These are phyloP conservation scores for Bipolaris oryzae DNA, from an alignment of 2,329 filamentous ascomycete species.

Conservation along the genomic window DNA sequence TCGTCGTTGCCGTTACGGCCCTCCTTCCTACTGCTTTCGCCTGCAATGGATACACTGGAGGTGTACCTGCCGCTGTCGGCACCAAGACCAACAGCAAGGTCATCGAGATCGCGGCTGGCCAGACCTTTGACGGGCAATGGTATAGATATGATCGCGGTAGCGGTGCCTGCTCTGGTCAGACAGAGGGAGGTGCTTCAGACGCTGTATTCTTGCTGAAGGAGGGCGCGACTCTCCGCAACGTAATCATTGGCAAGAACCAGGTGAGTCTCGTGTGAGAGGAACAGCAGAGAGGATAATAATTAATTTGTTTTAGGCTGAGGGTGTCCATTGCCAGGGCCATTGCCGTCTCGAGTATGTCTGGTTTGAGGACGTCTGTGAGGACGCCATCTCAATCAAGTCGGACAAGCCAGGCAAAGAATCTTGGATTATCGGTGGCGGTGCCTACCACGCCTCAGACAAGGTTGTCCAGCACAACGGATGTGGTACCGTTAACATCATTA, in stretches of 20 bases:
- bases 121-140: slow-evolving; percentile 33
- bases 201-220: slow-evolving; percentile 56
- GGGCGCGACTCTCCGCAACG: slow-evolving; percentile 58
- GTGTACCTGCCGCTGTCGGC: slow-evolving; percentile 29
- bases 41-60: slow-evolving; percentile 34
- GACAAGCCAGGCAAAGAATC: slow-evolving; percentile 36
- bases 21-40: slow-evolving; percentile 30
- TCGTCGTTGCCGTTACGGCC: slow-evolving; percentile 24
- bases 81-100: slow-evolving; percentile 37
- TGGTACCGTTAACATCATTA: slow-evolving; percentile 47
- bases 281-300: not conserved
- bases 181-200: slow-evolving; percentile 25
- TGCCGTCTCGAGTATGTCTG: slow-evolving; percentile 52
- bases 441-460: slow-evolving; percentile 46
- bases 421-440: slow-evolving; percentile 51
- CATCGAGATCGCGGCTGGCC: slow-evolving; percentile 32
- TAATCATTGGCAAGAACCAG: slow-evolving; percentile 59
- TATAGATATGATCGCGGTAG: slow-evolving; percentile 34
- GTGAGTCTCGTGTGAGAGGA: not conserved
- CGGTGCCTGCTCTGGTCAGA: slow-evolving; percentile 31
- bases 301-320: slow-evolving; percentile 47
- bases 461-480: slow-evolving; percentile 51
- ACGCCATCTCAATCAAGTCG: slow-evolving; percentile 44
- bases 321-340: slow-evolving; percentile 57
- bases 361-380: slow-evolving; percentile 51